phyloP scores from a whole-genome alignment of 1,284 basidiomycete species.

The Heterobasidion occidentale region DNA sequence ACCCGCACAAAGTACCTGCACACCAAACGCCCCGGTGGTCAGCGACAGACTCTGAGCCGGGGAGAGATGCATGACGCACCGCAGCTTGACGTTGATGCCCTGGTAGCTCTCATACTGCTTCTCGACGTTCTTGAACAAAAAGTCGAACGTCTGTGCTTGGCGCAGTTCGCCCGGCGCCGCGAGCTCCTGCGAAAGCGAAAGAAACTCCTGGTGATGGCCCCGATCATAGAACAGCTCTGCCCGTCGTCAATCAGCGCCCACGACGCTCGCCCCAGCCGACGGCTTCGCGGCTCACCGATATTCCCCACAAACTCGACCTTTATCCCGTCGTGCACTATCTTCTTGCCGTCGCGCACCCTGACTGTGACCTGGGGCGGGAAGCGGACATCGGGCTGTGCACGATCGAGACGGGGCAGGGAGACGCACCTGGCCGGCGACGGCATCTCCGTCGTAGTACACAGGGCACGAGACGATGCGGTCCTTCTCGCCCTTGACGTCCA shows the following conservation, averaged over 20 bases:
- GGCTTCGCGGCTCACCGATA: conserved; percentile 59
- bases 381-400: conserved; percentile 41
- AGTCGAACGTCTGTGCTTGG: conserved; percentile 91
- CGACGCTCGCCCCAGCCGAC: neutral
- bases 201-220: conserved; percentile 96
- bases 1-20: conserved; percentile 90
- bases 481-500: conserved; percentile 71
- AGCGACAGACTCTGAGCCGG: neutral
- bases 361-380: conserved; percentile 63
- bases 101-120: conserved; percentile 98
- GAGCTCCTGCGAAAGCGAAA: conserved; percentile 91
- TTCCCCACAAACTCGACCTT: conserved; percentile 97
- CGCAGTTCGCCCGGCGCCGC: conserved; percentile 93
- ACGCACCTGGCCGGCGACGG: conserved; percentile 78
- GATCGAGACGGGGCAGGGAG: neutral
- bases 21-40: neutral
- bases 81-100: conserved; percentile 95
- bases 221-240: conserved; percentile 94
- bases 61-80: conserved; percentile 40
- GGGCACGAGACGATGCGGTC: conserved; percentile 80
- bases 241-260: neutral
- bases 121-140: conserved; percentile 98
- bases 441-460: conserved; percentile 94
- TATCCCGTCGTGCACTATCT: conserved; percentile 92
- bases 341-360: conserved; percentile 92